Conservation (phyloP, 208 protist genomes). For the Wallacemonas sp. region DNA sequence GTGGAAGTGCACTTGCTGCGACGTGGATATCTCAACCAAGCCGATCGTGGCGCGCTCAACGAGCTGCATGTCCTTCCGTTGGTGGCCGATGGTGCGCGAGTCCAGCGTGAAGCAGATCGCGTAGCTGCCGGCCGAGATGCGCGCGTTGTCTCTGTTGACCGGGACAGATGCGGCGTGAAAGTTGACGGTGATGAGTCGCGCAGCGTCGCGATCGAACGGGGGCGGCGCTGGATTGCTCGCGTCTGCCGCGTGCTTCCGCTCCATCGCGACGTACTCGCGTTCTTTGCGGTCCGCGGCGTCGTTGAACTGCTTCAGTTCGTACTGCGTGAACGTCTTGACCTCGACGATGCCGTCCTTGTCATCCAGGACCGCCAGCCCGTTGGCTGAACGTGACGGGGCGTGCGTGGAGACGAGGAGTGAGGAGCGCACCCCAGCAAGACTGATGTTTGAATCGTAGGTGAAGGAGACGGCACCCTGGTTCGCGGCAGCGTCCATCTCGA, state of each 20-base stretch:
- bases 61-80: not conserved
- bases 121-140: slow-evolving; percentile 34
- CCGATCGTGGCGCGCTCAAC: slow-evolving; percentile 31
- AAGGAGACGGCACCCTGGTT: slow-evolving; percentile 32
- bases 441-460: slow-evolving; percentile 38
- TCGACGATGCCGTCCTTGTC: slow-evolving; percentile 19
- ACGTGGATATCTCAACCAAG: slow-evolving; percentile 30
- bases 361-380: slow-evolving; percentile 21
- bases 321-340: slow-evolving; percentile 14
- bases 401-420: slow-evolving; percentile 37
- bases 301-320: slow-evolving; percentile 22
- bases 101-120: slow-evolving; percentile 48
- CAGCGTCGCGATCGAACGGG: not conserved
- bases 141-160: not conserved
- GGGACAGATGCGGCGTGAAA: slow-evolving; percentile 8
- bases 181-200: slow-evolving; percentile 7
- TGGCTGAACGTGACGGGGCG: slow-evolving; percentile 13
- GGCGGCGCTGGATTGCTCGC: not conserved
- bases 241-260: not conserved
- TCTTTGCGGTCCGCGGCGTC: slow-evolving; percentile 8
- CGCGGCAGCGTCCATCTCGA: slow-evolving; percentile 4
- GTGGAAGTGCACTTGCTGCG: slow-evolving; percentile 8
- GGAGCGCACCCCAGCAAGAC: slow-evolving; percentile 18
- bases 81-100: not conserved
- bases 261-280: not conserved